Evolutionary conservation across 148 eudicot genomes (phyloP), one percentile per base, ranked within the genome.

Genomic region (Chenopodium suecicum): DNA sequence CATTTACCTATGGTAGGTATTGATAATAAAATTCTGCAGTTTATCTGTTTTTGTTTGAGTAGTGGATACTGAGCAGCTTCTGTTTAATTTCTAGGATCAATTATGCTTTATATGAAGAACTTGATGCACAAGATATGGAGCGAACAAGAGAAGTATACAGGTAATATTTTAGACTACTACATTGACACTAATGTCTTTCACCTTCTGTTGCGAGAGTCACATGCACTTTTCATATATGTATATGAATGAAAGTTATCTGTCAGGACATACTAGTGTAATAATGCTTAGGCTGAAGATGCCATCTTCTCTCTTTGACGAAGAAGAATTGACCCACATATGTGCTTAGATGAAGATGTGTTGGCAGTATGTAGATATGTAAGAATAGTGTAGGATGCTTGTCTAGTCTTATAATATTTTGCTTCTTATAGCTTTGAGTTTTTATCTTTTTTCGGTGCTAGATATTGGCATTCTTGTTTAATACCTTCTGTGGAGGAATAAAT

Each of bases 91-190:
- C n/a, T 83, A 92, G 95, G 98, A 92, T 95, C 74, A 91, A 93
- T 73, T 95, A 95, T 88, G 96, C 93, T 31, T 84, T 95, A 60
- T 93, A 95, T 74, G 98, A 93, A 82, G 99, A 95, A 86, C 91
- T 95, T 47, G 97, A 95, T 71, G 98, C 97, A 44, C 89, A 89
- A 75, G 98, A 93, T 80, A 85, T 90, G 84, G 93, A 93, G 20
- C 91, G 93, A 1, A 85, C 98, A 31, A 88, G 94, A 87, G 95
- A 90, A 31, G 93, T 95, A 19, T 94, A 92, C 83, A 91, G 92
- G 97, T 94, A 89, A 75, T 37, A 70, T 54, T 80, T n/a, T 46
- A 27, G 69, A 3, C 48, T 37, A 29, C 19, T n/a, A 19, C 16
- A 14, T 70, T 46, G 22, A 72, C 19, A 11, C 52, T 69, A 14